A percentile compares a stretch with the other conserved stretches of the same genome.
These are phyloP conservation scores for Globisporangium splendens DNA, from an alignment of 352 stramenopile genomes.

Conservation along the genomic window DNA sequence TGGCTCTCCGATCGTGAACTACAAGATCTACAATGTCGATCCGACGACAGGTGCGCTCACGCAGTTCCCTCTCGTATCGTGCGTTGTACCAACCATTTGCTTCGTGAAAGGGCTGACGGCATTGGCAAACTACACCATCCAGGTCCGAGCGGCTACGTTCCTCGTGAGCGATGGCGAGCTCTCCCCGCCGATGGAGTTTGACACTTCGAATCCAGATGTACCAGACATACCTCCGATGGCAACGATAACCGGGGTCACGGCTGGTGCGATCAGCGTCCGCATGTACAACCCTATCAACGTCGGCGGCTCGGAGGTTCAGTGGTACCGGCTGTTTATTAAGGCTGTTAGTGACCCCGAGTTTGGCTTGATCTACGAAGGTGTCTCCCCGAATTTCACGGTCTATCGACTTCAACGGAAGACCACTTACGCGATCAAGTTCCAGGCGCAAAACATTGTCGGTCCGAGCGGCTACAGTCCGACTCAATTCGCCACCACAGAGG, in stretches of 20 bases:
- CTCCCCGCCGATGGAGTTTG: conserved; percentile 18
- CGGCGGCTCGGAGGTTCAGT: conserved; percentile 36
- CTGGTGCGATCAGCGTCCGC: conserved; percentile 45
- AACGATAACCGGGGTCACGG: conserved; percentile 28
- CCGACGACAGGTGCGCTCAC: conserved; percentile 4
- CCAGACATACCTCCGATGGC: conserved; percentile 34
- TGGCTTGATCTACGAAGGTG: conserved; percentile 24
- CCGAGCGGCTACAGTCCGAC: conserved; percentile 30
- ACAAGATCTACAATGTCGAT: conserved; percentile 40
- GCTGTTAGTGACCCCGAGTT: conserved; percentile 22
- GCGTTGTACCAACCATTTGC: conserved; percentile 29
- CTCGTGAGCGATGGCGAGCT: conserved; percentile 27
- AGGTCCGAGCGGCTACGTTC: conserved; percentile 28
- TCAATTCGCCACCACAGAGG: conserved; percentile 25
- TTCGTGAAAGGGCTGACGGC: conserved; percentile 34
- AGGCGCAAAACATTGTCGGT: conserved; percentile 43
- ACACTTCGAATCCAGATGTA: conserved; percentile 34
- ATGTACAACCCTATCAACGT: conserved; percentile 52
- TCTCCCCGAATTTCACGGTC: conserved; percentile 16
- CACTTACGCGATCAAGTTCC: conserved; percentile 44
- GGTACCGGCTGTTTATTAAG: conserved; percentile 38
- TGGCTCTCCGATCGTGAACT: conserved; percentile 38
- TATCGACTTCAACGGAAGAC: conserved; percentile 32
- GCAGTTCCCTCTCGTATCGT: conserved; percentile 24
- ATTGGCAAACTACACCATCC: conserved; percentile 37